Evolutionary conservation across 2,329 filamentous ascomycete species (phyloP).

Genomic region (Uncinocarpus reesii): DNA sequence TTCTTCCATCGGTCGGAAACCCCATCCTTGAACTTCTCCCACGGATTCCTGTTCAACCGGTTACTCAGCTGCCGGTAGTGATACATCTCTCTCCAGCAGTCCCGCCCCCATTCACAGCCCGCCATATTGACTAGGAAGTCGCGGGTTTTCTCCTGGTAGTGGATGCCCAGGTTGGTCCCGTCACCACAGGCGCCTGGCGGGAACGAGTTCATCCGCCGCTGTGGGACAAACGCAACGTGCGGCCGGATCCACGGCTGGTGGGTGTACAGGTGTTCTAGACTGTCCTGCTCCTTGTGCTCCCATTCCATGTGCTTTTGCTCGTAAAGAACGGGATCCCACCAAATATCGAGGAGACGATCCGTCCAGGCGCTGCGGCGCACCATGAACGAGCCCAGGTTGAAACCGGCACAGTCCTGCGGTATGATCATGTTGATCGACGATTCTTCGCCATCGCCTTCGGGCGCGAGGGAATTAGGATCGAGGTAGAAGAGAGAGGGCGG

Average conservation of each 20-base stretch:
- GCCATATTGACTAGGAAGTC: conserved; percentile 99
- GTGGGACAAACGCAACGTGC: conserved; percentile 77
- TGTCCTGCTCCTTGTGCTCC: conserved; percentile 98
- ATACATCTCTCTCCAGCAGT: conserved; percentile 98
- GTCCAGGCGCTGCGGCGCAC: conserved; percentile 77
- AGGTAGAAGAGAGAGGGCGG: conserved; percentile 65
- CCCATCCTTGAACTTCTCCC: conserved; percentile 51
- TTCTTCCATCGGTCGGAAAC: conserved; percentile 20
- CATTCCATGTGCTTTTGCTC: conserved; percentile 98
- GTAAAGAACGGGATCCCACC: conserved; percentile 97
- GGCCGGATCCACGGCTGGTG: conserved; percentile 88
- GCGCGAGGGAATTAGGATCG: conserved; percentile 61
- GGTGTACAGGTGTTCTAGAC: conserved; percentile 80
- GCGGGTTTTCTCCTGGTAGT: conserved; percentile 74
- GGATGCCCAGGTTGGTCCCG: conserved; percentile 55
- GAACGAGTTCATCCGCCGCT: conserved; percentile 90
- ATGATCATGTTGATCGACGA: conserved; percentile 79
- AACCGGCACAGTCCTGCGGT: conserved; percentile 87
- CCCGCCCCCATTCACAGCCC: conserved; percentile 89
- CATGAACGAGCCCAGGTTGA: conserved; percentile 96
- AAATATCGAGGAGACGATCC: conserved; percentile 82
- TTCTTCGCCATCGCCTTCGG: conserved; percentile 63
- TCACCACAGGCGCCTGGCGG: conserved; percentile 73
- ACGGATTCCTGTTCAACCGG: conserved; percentile 70
- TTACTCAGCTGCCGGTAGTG: conserved; percentile 87